phyloP scores from a whole-genome alignment of 257 asterid species.

The Nicotiana undulata region DNA sequence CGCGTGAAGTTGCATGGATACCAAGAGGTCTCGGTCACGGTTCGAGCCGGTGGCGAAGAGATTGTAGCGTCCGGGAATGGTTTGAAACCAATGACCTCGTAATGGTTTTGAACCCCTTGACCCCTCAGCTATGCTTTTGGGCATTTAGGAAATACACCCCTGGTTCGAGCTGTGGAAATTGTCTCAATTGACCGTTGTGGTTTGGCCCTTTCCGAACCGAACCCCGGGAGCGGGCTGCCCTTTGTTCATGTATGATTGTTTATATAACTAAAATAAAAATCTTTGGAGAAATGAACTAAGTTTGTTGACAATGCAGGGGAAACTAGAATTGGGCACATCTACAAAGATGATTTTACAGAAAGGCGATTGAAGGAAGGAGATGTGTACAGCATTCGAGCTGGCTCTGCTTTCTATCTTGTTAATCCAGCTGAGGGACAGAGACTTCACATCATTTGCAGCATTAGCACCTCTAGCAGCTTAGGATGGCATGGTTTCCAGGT shows the following conservation, averaged over 20 bases:
- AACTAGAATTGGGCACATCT: slow-evolving; percentile 65
- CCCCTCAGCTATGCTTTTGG: no score
- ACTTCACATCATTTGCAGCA: slow-evolving; percentile 70
- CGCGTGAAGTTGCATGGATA: no score
- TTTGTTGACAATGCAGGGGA: slow-evolving; percentile 42
- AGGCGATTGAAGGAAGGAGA: slow-evolving; percentile 57
- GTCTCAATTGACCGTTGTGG: no score
- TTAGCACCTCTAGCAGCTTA: slow-evolving; percentile 43
- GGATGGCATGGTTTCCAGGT: slow-evolving; percentile 61
- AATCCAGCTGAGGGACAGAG: slow-evolving; percentile 57
- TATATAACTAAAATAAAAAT: not conserved
- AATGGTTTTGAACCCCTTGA: no score
- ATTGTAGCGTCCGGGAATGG: no score
- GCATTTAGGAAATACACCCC: no score
- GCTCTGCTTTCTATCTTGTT: slow-evolving; percentile 69
- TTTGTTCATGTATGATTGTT: not conserved
- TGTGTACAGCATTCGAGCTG: slow-evolving; percentile 59
- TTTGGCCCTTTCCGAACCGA: no score
- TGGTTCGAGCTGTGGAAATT: no score
- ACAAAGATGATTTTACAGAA: slow-evolving; percentile 69
- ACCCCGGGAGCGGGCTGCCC: no score
- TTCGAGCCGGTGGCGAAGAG: no score
- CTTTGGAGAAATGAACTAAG: not conserved
- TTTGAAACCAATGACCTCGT: no score
- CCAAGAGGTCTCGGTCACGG: no score